phyloP scores from a whole-genome alignment of 257 asterid genomes.

The Plantago elongata region DNA sequence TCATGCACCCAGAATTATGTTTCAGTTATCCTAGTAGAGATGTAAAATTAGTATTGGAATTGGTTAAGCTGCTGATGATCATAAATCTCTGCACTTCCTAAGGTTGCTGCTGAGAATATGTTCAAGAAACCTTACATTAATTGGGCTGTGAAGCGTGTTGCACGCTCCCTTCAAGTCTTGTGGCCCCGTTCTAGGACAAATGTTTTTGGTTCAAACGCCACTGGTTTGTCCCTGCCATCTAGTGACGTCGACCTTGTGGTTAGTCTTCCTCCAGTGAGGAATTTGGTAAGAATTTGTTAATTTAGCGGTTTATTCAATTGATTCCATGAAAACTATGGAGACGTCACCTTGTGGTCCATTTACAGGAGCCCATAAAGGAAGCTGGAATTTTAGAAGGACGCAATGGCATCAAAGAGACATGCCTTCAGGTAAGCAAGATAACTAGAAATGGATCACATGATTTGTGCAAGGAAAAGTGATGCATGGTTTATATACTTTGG shows the following conservation, averaged over 20 bases:
- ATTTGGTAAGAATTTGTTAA: constrained; percentile 64
- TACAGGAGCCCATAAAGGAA: constrained; percentile 97
- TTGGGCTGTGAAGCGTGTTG: constrained; percentile 99
- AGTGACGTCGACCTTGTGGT: constrained; percentile 99
- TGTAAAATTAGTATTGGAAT: background rate
- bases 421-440: constrained; percentile 74
- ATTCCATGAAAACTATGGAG: background rate
- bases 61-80: constrained; percentile 18
- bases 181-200: constrained; percentile 99
- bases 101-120: constrained; percentile 94
- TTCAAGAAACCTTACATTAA: constrained; percentile 80
- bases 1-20: constrained; percentile 15
- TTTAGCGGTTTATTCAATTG: constrained; percentile 1
- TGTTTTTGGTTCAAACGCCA: constrained; percentile 89
- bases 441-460: background rate
- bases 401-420: constrained; percentile 97
- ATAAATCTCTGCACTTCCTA: constrained; percentile 20
- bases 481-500: background rate
- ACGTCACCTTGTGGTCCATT: constrained; percentile 18
- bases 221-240: constrained; percentile 93
- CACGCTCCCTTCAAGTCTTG: constrained; percentile 94
- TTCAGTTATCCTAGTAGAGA: constrained; percentile 14
- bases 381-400: constrained; percentile 99
- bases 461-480: background rate
- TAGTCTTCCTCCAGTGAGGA: constrained; percentile 97